These are phyloP conservation scores for Nicotiana attenuata DNA, from an alignment of 257 asterid species.

Conservation along the genomic window DNA sequence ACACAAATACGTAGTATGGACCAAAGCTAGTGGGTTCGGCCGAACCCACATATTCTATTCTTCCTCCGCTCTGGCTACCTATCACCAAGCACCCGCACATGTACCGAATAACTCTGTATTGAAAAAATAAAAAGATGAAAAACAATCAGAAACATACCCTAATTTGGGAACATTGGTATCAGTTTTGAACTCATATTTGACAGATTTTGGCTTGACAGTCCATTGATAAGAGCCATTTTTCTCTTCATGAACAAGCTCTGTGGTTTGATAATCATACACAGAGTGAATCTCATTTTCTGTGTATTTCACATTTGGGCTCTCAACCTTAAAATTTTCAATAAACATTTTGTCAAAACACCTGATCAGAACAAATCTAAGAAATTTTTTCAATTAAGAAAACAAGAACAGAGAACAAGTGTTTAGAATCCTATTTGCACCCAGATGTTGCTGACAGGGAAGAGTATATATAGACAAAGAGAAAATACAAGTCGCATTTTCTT, in stretches of 20 bases:
- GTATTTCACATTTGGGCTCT: slow-evolving; percentile 88
- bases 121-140: background rate
- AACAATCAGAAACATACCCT: slow-evolving; percentile 40
- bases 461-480: slow-evolving; percentile 6
- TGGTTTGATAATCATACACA: slow-evolving; percentile 73
- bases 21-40: no score
- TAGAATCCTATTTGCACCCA: background rate
- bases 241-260: slow-evolving; percentile 88
- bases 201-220: slow-evolving; percentile 88
- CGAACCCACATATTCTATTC: no score
- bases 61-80: no score
- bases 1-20: no score
- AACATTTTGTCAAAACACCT: slow-evolving; percentile 41
- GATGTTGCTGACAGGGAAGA: slow-evolving; percentile 1
- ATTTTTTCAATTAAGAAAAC: background rate
- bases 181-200: slow-evolving; percentile 80
- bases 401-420: background rate
- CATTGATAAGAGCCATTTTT: slow-evolving; percentile 73
- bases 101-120: no score
- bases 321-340: slow-evolving; percentile 84
- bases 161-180: slow-evolving; percentile 74
- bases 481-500: slow-evolving; percentile 13
- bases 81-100: no score
- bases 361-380: background rate
- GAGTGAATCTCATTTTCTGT: slow-evolving; percentile 70